A percentile compares a stretch with the other conserved stretches of the same genome.
Evolutionary conservation across 768 basidiomycete species (phyloP).

Genomic region (Plicaturopsis crispa): DNA sequence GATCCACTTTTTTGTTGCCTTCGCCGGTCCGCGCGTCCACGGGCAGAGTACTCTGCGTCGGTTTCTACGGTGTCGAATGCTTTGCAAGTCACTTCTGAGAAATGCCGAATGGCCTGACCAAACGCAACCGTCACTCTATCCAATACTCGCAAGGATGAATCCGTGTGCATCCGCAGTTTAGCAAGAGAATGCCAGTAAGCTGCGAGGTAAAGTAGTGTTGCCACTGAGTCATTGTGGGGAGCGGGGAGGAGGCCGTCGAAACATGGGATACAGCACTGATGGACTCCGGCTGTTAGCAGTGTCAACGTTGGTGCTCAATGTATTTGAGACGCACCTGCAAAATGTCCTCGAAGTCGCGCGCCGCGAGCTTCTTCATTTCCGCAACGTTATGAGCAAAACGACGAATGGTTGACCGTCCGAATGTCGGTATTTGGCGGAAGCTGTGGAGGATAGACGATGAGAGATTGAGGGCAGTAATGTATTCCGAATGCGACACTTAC

Average conservation of each 20-base stretch:
- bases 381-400: slow-evolving; percentile 24
- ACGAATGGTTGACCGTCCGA: slow-evolving; percentile 22
- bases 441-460: slow-evolving; percentile 10
- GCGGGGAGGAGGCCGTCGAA: slow-evolving; percentile 24
- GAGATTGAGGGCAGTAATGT: slow-evolving; percentile 1
- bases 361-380: slow-evolving; percentile 25
- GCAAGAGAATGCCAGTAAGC: slow-evolving; percentile 24
- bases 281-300: not conserved
- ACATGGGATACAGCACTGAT: slow-evolving; percentile 25
- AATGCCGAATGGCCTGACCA: slow-evolving; percentile 12
- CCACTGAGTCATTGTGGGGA: slow-evolving; percentile 15
- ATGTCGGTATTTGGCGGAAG: slow-evolving; percentile 21
- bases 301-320: not conserved
- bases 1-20: not conserved
- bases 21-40: not conserved
- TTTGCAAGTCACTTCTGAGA: slow-evolving; percentile 12
- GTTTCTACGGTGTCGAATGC: slow-evolving; percentile 16
- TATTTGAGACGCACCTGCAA: slow-evolving; percentile 18
- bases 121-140: slow-evolving; percentile 10
- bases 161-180: slow-evolving; percentile 23
- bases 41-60: not conserved
- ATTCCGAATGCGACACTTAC: slow-evolving; percentile 8
- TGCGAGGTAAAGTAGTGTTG: slow-evolving; percentile 14
- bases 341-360: slow-evolving; percentile 30
- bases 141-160: slow-evolving; percentile 9